Conservation (phyloP, 2,329 filamentous ascomycete species). For the Tolypocladium cylindrosporum region DNA sequence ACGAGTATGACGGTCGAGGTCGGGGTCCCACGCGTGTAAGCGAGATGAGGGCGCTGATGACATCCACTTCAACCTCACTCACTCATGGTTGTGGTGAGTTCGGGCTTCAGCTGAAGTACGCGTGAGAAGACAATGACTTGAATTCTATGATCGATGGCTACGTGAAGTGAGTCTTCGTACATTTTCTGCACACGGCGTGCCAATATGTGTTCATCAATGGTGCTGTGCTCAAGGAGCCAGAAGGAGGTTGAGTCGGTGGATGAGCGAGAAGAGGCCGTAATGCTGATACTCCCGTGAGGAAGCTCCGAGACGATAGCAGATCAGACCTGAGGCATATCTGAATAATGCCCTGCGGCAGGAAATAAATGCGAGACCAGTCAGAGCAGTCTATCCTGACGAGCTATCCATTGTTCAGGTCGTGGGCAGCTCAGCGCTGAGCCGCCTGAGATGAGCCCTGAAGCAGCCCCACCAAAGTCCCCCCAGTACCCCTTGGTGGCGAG, state of each 20-base stretch:
- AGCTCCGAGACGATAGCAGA: background rate
- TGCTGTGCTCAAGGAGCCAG: background rate
- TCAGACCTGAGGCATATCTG: background rate
- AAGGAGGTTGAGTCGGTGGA: background rate
- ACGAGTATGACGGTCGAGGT: background rate
- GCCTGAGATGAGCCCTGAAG: background rate
- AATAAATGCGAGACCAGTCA: background rate
- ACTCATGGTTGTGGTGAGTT: background rate
- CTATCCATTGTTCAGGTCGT: background rate
- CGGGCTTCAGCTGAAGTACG: background rate
- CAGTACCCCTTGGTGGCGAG: background rate
- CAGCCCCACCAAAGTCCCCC: background rate
- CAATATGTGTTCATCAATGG: no score
- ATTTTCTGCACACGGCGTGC: background rate
- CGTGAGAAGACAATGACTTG: background rate
- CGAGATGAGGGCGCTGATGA: background rate
- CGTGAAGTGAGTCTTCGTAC: no score
- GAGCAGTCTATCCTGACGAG: background rate
- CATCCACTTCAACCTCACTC: background rate
- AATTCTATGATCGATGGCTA: no score
- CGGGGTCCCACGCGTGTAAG: background rate
- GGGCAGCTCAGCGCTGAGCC: background rate
- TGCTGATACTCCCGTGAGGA: background rate
- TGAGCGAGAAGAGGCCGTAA: background rate
- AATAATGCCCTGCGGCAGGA: background rate